A percentile compares a stretch with the other conserved stretches of the same genome.
These are phyloP conservation scores for Erucastrum elatum DNA, from an alignment of 345 rosid species.

Conservation along the genomic window DNA sequence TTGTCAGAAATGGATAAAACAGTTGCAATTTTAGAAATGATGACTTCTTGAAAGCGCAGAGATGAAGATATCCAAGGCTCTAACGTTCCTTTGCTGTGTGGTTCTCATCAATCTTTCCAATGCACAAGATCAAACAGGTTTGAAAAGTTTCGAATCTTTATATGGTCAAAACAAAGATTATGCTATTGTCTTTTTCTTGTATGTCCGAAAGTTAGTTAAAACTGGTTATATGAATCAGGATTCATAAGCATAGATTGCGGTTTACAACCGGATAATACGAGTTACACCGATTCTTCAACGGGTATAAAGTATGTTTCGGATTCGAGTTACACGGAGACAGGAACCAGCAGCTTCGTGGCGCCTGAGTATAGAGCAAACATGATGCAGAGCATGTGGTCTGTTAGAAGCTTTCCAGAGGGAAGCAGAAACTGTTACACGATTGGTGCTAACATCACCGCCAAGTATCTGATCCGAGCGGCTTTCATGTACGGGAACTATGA, in stretches of 20 bases:
- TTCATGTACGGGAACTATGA: conserved; percentile 68
- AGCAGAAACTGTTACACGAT: conserved; percentile 45
- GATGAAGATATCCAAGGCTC: conserved; percentile 3
- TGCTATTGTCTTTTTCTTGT: background rate
- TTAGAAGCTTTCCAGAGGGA: conserved; percentile 54
- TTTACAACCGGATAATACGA: conserved; percentile 29
- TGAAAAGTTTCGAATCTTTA: background rate
- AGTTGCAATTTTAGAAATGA: conserved; percentile 5
- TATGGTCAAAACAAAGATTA: conserved; percentile 23
- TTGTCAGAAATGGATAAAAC: conserved; percentile 29
- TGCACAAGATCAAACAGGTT: conserved; percentile 45
- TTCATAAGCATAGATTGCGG: conserved; percentile 58
- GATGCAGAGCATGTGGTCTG: conserved; percentile 34
- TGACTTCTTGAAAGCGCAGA: conserved; percentile 13
- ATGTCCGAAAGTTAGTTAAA: background rate
- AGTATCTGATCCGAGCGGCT: conserved; percentile 52
- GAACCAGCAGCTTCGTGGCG: conserved; percentile 23
- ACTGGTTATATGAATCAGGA: conserved; percentile 29
- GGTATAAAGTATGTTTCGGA: conserved; percentile 46
- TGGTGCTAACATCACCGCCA: conserved; percentile 14
- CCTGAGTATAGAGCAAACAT: conserved; percentile 26
- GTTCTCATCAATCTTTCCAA: conserved; percentile 22
- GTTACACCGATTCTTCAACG: conserved; percentile 35
- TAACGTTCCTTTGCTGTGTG: conserved; percentile 16
- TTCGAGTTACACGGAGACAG: conserved; percentile 33